Evolutionary conservation across 1,284 basidiomycete genomes (phyloP).

Genomic region (Phaffia rhodozyma): DNA sequence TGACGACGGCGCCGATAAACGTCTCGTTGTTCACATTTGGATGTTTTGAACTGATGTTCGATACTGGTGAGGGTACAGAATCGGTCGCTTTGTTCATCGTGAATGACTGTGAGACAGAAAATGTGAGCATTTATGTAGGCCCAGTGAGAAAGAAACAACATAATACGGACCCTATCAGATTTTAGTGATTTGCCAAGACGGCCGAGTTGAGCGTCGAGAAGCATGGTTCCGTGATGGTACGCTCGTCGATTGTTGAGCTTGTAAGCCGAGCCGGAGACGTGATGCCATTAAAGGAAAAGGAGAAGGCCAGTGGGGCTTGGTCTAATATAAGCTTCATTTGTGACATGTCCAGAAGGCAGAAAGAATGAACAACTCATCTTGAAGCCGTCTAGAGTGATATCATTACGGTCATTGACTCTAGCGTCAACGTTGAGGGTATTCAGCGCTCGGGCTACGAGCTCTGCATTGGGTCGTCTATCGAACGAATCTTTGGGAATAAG

Average conservation of each 20-base stretch:
- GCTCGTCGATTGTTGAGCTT: slow-evolving; percentile 84
- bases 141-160: background rate
- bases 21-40: slow-evolving; percentile 48
- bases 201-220: slow-evolving; percentile 66
- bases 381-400: slow-evolving; percentile 65
- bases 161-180: slow-evolving; percentile 50
- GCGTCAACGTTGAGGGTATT: slow-evolving; percentile 57
- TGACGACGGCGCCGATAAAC: slow-evolving; percentile 60
- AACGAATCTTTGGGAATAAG: slow-evolving; percentile 73
- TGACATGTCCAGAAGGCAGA: slow-evolving; percentile 2
- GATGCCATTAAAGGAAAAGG: slow-evolving; percentile 13
- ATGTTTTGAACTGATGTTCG: slow-evolving; percentile 55
- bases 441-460: slow-evolving; percentile 66
- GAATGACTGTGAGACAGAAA: background rate
- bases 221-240: slow-evolving; percentile 99
- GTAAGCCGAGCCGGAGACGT: slow-evolving; percentile 97
- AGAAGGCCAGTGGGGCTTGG: background rate
- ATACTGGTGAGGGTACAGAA: slow-evolving; percentile 84
- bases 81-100: slow-evolving; percentile 62
- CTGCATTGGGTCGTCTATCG: slow-evolving; percentile 64
- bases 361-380: slow-evolving; percentile 56
- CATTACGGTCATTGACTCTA: slow-evolving; percentile 77
- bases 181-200: slow-evolving; percentile 60
- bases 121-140: slow-evolving; percentile 51
- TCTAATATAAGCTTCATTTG: slow-evolving; percentile 11